Evolutionary conservation across 306 rosid species (phyloP).

Genomic region (Hippophae tibetana): DNA sequence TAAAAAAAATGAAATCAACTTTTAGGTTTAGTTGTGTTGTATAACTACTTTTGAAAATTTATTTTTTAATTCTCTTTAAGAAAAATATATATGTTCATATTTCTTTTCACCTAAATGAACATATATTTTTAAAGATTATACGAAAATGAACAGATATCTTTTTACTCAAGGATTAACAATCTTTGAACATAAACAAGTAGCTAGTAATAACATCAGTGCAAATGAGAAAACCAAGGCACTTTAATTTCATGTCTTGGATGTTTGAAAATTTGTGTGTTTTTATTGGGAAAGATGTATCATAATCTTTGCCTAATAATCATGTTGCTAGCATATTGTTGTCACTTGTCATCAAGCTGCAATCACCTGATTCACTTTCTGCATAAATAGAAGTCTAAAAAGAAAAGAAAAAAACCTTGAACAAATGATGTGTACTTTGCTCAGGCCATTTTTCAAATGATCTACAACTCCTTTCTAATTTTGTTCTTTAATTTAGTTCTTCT

Average conservation of each 20-base stretch:
- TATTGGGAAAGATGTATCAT: neutral
- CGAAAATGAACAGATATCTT: too few relatives aligned
- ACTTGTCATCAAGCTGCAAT: constrained; percentile 9
- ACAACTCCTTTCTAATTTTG: too few relatives aligned
- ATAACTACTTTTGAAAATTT: too few relatives aligned
- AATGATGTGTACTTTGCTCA: too few relatives aligned
- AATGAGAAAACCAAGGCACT: constrained; percentile 20
- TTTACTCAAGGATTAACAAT: neutral
- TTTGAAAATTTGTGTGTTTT: neutral
- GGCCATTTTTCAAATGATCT: too few relatives aligned
- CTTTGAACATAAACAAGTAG: constrained; percentile 3
- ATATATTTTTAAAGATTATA: too few relatives aligned
- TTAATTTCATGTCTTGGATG: neutral
- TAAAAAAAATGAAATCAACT: too few relatives aligned
- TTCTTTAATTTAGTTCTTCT: too few relatives aligned
- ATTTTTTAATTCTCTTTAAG: too few relatives aligned
- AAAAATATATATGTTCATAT: too few relatives aligned
- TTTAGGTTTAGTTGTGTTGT: too few relatives aligned
- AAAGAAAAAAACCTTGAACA: neutral
- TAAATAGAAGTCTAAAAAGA: neutral
- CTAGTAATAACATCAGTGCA: constrained; percentile 18
- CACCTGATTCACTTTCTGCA: neutral
- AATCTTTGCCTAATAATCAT: neutral
- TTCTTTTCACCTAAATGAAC: too few relatives aligned
- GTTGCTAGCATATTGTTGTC: neutral